Evolutionary conservation across 2,329 filamentous ascomycete species (phyloP).

Genomic region (Alternaria atra): DNA sequence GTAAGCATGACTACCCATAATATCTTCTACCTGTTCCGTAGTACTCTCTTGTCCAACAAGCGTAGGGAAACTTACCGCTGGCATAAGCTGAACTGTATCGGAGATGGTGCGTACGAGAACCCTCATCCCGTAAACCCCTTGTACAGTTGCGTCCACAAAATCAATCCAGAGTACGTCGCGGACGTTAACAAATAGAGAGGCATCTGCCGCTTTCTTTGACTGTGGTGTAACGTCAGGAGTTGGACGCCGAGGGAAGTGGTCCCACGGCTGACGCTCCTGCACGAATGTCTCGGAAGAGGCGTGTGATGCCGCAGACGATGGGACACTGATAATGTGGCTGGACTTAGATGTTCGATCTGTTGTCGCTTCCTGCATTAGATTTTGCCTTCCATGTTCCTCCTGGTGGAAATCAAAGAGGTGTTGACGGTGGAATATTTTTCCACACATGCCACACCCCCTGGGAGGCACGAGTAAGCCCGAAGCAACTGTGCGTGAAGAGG

Average conservation of each 20-base stretch:
- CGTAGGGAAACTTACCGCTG: neutral
- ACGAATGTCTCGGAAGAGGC: neutral
- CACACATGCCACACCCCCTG: neutral
- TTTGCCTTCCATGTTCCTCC: neutral
- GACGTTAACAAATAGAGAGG: neutral
- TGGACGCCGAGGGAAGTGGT: neutral
- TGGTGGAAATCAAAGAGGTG: constrained; percentile 1
- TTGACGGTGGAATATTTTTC: neutral
- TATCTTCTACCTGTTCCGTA: neutral
- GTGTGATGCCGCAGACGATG: neutral
- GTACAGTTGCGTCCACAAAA: neutral
- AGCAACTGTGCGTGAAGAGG: neutral
- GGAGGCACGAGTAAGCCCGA: neutral
- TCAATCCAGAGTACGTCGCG: neutral
- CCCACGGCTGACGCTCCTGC: neutral
- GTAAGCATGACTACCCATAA: neutral
- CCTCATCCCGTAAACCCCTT: constrained; percentile 1
- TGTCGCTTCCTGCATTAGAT: neutral
- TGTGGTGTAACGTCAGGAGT: constrained; percentile 1
- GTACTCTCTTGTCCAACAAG: neutral
- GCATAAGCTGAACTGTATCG: neutral
- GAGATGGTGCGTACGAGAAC: neutral
- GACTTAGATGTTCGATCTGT: neutral
- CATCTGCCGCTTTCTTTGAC: neutral
- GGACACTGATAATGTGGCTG: neutral